phyloP scores from a whole-genome alignment of 1,284 basidiomycete species.

The Paramarasmius palmivorus region DNA sequence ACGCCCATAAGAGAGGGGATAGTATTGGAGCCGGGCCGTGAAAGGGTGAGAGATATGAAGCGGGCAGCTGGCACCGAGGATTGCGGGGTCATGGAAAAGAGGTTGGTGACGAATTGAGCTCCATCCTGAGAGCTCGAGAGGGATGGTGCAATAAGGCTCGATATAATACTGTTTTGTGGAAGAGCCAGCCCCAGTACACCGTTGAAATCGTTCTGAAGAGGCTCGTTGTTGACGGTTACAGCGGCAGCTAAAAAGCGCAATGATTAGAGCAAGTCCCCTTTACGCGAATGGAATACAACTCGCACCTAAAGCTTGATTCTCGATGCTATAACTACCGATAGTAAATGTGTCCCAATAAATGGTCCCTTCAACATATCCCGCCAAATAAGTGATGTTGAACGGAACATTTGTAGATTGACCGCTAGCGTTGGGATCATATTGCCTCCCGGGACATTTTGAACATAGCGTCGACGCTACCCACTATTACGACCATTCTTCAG shows the following conservation, averaged over 20 bases:
- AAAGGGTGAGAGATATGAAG: constrained; percentile 68
- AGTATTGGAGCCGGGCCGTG: constrained; percentile 58
- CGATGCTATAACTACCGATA: constrained; percentile 58
- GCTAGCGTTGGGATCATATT: constrained; percentile 54
- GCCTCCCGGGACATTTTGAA: constrained; percentile 42
- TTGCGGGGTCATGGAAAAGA: constrained; percentile 62
- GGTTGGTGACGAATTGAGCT: constrained; percentile 60
- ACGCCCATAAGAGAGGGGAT: constrained; percentile 64
- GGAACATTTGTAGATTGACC: constrained; percentile 24
- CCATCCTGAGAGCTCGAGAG: constrained; percentile 56
- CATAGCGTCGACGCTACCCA: constrained; percentile 67
- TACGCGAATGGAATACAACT: constrained; percentile 8
- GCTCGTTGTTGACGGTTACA: constrained; percentile 49
- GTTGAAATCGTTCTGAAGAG: constrained; percentile 50
- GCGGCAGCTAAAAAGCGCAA: constrained; percentile 49
- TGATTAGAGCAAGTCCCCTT: background rate
- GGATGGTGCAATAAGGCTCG: constrained; percentile 44
- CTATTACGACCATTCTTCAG: constrained; percentile 30
- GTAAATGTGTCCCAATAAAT: constrained; percentile 66
- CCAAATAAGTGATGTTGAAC: constrained; percentile 58
- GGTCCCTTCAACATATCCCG: constrained; percentile 56
- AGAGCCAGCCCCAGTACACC: constrained; percentile 77
- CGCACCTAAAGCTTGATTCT: constrained; percentile 63
- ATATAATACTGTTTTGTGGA: constrained; percentile 64
- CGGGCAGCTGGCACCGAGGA: constrained; percentile 50